A percentile compares a stretch with the other conserved stretches of the same genome.
phyloP scores from a whole-genome alignment of 2,329 filamentous ascomycete species.

The Teratosphaeria epicoccoides region DNA sequence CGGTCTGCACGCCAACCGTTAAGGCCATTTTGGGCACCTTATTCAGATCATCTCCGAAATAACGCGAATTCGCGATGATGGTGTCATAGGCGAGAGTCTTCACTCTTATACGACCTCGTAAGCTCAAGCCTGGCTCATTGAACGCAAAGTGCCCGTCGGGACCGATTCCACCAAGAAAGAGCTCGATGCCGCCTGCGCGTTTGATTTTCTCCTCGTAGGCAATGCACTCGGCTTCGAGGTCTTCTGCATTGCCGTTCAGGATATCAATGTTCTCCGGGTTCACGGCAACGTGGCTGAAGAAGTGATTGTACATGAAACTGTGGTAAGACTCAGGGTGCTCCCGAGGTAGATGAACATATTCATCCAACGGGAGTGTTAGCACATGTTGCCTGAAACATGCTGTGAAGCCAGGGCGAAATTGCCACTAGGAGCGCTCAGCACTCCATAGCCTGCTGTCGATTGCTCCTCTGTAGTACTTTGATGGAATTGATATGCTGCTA shows the following conservation, averaged over 20 bases:
- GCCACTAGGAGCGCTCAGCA: not conserved
- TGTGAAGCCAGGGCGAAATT: not conserved
- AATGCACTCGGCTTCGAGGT: slow-evolving; percentile 65
- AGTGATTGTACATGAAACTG: slow-evolving; percentile 87
- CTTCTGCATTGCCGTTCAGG: slow-evolving; percentile 66
- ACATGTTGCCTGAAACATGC: not conserved
- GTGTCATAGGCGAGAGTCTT: slow-evolving; percentile 84
- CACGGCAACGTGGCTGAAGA: slow-evolving; percentile 79
- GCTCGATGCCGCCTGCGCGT: slow-evolving; percentile 65
- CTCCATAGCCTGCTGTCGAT: not conserved
- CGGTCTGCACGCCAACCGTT: slow-evolving; percentile 75
- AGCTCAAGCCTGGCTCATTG: slow-evolving; percentile 75
- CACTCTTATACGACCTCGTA: slow-evolving; percentile 67
- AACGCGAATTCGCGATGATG: slow-evolving; percentile 72
- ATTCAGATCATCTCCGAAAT: slow-evolving; percentile 64
- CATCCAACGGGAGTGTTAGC: slow-evolving; percentile 46
- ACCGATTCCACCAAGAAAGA: slow-evolving; percentile 76
- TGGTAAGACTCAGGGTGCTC: slow-evolving; percentile 82
- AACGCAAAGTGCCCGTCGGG: slow-evolving; percentile 84
- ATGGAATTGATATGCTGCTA: not conserved
- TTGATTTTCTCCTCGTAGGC: slow-evolving; percentile 71
- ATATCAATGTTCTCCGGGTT: slow-evolving; percentile 75
- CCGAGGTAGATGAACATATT: slow-evolving; percentile 73
- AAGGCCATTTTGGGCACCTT: slow-evolving; percentile 72
- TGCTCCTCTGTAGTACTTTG: not conserved